Evolutionary conservation across 352 stramenopile species (phyloP).

Genomic region (Phytophthora uliginosa): DNA sequence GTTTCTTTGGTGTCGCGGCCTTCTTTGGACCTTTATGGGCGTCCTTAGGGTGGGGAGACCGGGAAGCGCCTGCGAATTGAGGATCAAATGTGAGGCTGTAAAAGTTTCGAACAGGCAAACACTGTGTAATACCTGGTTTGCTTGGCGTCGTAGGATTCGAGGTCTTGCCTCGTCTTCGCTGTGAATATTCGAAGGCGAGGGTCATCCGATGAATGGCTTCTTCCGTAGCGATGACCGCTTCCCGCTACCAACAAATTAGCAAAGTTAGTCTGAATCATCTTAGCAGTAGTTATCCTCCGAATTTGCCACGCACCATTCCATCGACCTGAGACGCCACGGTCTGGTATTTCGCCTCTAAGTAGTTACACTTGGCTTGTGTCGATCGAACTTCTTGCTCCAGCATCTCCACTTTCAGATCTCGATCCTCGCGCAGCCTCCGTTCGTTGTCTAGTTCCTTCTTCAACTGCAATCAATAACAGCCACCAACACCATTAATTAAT

Average conservation of each 20-base stretch:
- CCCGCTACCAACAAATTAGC: slow-evolving; percentile 18
- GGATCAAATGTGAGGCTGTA: neutral
- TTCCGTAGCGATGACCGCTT: slow-evolving; percentile 45
- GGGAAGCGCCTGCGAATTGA: neutral
- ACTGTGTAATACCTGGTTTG: slow-evolving; percentile 26
- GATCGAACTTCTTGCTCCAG: slow-evolving; percentile 55
- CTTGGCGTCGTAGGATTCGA: slow-evolving; percentile 30
- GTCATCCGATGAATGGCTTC: slow-evolving; percentile 49
- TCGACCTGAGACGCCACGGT: slow-evolving; percentile 42
- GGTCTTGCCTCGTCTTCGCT: slow-evolving; percentile 17
- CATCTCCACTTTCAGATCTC: slow-evolving; percentile 50
- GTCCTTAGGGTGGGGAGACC: slow-evolving; percentile 2
- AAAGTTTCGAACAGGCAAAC: neutral
- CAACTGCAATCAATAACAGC: slow-evolving; percentile 24
- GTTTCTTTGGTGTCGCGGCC: slow-evolving; percentile 22
- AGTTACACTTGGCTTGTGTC: slow-evolving; percentile 51
- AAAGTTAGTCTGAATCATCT: neutral
- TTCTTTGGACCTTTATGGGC: slow-evolving; percentile 18
- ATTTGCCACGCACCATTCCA: slow-evolving; percentile 40
- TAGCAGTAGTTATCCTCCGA: no score
- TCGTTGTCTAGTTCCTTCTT: slow-evolving; percentile 41
- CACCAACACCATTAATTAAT: neutral
- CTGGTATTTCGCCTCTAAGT: slow-evolving; percentile 52
- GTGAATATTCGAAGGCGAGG: slow-evolving; percentile 37
- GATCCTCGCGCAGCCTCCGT: slow-evolving; percentile 35